Base-by-base conservation (phyloP, 129 eudicot species). In the Helianthus annuus region DNA sequence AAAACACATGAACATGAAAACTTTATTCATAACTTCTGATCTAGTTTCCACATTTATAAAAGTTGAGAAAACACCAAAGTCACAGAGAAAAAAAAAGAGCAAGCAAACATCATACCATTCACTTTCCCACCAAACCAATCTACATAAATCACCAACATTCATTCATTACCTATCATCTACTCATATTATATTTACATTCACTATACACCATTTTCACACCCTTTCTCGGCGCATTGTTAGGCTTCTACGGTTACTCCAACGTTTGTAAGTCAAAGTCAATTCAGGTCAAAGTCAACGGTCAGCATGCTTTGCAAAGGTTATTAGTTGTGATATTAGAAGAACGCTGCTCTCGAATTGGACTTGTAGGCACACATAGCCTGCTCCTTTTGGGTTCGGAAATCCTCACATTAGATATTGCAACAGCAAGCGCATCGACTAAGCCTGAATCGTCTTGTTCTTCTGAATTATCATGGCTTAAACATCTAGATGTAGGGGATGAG, bases 301-400 rank as follows among this genome's bases (percentile, higher is more conserved):
- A 92, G 68, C 87, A 92, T 70, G 98, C 96, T 85, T 86, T 84
- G 86, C 96, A 92, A 40, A 92, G 96, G 81, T 88, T 89, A 77
- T 77, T 85, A 55, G 95, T 64, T 14, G 74, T 81, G 76, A 89
- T 70, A 58, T 81, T 89, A 83, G 97, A 89, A 2, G 96, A 85
- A 49, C 91, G 79, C 73, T 89, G 96, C 78, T 85, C 89, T 61
- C 90, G 66, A 58, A 94, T 87, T 4, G 96, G 86, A 78, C 95
- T 89, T 16, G 86, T 75, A 4, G 96, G 79, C 19, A 80, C 73
- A 66, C 96, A 90, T 38, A 94, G 69, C 69, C 97, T 78, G 72
- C 87, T 90, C 65, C 98, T 74, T 71, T 94, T 94, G 1, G 97
- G 91, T 80, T 90, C 97, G 1, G 98, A 94, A 51, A 94, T 94